Conservation (phyloP, 2,329 filamentous ascomycete genomes). For the Rhexocercosporidium sp. region DNA sequence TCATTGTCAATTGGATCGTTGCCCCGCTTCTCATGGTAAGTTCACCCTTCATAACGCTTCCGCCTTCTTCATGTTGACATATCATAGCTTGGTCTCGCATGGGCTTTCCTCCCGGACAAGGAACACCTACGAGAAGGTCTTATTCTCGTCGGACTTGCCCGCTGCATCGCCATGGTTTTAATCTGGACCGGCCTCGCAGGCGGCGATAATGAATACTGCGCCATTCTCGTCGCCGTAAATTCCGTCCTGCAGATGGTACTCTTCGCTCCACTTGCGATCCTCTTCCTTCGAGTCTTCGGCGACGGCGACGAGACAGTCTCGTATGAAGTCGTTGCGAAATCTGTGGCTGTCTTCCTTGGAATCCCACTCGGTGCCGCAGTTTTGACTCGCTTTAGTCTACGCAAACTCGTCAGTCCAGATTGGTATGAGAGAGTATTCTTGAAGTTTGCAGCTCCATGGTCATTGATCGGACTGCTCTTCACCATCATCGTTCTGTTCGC, state of each 20-base stretch:
- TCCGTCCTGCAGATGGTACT: constrained; percentile 77
- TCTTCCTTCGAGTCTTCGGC: constrained; percentile 75
- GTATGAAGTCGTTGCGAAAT: constrained; percentile 75
- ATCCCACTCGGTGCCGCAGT: constrained; percentile 83
- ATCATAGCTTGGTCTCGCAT: constrained; percentile 61
- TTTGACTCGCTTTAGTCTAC: constrained; percentile 71
- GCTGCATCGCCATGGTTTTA: constrained; percentile 86
- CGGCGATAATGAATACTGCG: constrained; percentile 73
- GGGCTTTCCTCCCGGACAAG: constrained; percentile 69
- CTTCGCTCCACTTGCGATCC: constrained; percentile 67
- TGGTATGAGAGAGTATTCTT: constrained; percentile 76
- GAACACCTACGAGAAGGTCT: constrained; percentile 66
- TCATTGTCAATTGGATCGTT: constrained; percentile 82
- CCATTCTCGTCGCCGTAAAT: constrained; percentile 77
- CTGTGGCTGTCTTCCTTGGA: constrained; percentile 83
- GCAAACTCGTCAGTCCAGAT: constrained; percentile 55
- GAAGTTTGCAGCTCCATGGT: constrained; percentile 72
- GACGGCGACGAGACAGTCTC: constrained; percentile 51
- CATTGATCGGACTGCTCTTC: constrained; percentile 82
- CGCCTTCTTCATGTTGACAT: not conserved
- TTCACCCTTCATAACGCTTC: not conserved
- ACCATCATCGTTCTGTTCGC: constrained; percentile 88
- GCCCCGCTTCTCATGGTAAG: constrained; percentile 77
- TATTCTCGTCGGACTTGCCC: constrained; percentile 81
- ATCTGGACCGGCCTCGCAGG: constrained; percentile 82